Evolutionary conservation across 2,329 filamentous ascomycete genomes (phyloP).

Genomic region (Coniochaeta sp.): DNA sequence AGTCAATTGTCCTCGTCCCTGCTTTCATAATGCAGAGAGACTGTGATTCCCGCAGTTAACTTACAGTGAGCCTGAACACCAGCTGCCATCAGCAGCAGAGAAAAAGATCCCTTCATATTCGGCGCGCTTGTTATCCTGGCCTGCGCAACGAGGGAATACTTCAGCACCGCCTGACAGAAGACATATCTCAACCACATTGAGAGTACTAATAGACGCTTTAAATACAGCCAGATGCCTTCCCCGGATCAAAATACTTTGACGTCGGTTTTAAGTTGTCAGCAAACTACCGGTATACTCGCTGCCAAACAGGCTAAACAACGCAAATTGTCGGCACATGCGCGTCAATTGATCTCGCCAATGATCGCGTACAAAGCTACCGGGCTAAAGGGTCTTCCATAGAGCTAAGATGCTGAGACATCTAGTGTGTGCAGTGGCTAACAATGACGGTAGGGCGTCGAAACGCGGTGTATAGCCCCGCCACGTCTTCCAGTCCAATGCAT

Average conservation of each 20-base stretch:
- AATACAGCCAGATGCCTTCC: background rate
- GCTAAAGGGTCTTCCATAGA: background rate
- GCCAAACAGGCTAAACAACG: background rate
- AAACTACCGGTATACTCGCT: background rate
- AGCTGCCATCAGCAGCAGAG: conserved; percentile 9
- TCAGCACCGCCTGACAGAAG: too few species aligned
- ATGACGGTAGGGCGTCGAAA: too few species aligned
- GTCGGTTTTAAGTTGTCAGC: background rate
- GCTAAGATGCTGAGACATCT: too few species aligned
- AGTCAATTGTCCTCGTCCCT: background rate
- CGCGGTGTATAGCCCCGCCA: too few species aligned
- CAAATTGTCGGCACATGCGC: background rate
- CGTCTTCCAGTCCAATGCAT: too few species aligned
- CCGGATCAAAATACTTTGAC: background rate
- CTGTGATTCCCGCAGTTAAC: background rate
- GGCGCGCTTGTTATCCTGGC: background rate
- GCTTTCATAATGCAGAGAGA: too few species aligned
- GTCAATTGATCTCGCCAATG: background rate
- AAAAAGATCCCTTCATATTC: background rate
- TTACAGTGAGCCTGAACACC: conserved; percentile 10
- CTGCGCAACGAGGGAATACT: too few species aligned
- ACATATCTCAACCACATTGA: background rate
- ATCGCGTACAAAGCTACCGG: background rate
- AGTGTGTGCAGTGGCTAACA: too few species aligned
- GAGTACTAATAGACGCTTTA: background rate